A percentile compares a stretch with the other conserved stretches of the same genome.
phyloP scores from a whole-genome alignment of 768 basidiomycete genomes.

The Pleurotus platypus region DNA sequence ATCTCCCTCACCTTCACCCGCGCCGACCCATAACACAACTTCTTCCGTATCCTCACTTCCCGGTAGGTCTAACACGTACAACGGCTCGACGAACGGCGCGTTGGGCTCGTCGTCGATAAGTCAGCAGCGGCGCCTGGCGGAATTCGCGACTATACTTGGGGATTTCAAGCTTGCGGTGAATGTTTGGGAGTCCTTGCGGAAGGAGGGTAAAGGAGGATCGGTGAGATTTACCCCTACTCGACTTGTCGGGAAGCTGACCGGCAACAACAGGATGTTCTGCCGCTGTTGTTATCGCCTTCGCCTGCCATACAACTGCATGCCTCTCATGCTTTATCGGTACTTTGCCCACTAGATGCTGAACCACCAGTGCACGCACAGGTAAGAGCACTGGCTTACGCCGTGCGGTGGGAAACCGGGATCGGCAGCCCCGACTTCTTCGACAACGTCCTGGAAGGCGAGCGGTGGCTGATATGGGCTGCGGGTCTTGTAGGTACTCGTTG shows the following conservation, averaged over 20 bases:
- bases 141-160: conserved; percentile 90
- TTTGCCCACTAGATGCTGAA: conserved; percentile 41
- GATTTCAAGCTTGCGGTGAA: conserved; percentile 81
- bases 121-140: conserved; percentile 85
- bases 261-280: conserved; percentile 70
- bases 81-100: conserved; percentile 22
- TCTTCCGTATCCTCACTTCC: conserved; percentile 41
- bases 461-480: conserved; percentile 86
- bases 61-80: conserved; percentile 30
- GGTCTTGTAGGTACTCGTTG: conserved; percentile 55
- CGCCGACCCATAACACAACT: conserved; percentile 31
- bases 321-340: conserved; percentile 50
- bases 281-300: conserved; percentile 66
- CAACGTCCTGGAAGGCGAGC: conserved; percentile 64
- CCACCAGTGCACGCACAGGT: conserved; percentile 61
- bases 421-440: conserved; percentile 53
- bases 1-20: conserved; percentile 46
- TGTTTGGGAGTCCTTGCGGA: conserved; percentile 85
- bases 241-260: background rate
- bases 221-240: too few relatives aligned
- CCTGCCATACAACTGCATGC: conserved; percentile 58
- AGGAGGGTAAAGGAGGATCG: conserved; percentile 85
- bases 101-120: conserved; percentile 39
- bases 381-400: conserved; percentile 63
- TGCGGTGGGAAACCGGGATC: conserved; percentile 77